Percentiles rank a stretch among this genome's conserved stretches.
phyloP scores from a whole-genome alignment of 2,329 filamentous ascomycete genomes.

The Nothophaeocryptopus gaeumannii region DNA sequence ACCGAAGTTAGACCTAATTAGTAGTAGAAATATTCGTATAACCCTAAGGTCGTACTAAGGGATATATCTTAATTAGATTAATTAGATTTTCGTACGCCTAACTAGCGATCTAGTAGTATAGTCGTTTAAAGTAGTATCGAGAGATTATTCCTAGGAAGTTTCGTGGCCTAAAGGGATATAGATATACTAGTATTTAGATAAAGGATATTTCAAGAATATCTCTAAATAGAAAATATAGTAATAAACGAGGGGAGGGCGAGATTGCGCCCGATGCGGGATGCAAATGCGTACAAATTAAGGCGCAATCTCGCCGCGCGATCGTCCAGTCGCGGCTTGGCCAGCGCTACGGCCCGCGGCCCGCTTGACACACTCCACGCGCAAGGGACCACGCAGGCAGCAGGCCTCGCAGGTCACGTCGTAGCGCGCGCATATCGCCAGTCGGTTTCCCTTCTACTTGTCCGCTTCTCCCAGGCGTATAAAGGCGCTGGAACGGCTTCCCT shows the following conservation, averaged over 20 bases:
- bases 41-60: no score
- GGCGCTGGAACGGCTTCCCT: conserved; percentile 1
- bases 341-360: conserved; percentile 1
- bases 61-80: no score
- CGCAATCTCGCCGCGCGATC: conserved; percentile 2
- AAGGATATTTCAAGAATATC: no score
- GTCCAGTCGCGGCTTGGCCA: neutral
- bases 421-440: conserved; percentile 1
- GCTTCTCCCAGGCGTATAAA: neutral
- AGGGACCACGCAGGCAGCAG: neutral
- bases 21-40: no score
- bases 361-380: neutral
- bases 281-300: neutral
- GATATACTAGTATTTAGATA: no score
- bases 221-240: no score
- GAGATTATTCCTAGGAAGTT: no score
- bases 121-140: no score
- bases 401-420: neutral
- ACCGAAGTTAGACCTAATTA: no score
- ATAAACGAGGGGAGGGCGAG: neutral
- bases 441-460: neutral
- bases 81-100: no score
- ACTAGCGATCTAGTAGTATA: no score
- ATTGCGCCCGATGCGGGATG: neutral
- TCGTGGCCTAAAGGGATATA: no score